These are phyloP conservation scores for Aaosphaeria pasadenensis DNA, from an alignment of 2,329 filamentous ascomycete genomes.

Conservation along the genomic window DNA sequence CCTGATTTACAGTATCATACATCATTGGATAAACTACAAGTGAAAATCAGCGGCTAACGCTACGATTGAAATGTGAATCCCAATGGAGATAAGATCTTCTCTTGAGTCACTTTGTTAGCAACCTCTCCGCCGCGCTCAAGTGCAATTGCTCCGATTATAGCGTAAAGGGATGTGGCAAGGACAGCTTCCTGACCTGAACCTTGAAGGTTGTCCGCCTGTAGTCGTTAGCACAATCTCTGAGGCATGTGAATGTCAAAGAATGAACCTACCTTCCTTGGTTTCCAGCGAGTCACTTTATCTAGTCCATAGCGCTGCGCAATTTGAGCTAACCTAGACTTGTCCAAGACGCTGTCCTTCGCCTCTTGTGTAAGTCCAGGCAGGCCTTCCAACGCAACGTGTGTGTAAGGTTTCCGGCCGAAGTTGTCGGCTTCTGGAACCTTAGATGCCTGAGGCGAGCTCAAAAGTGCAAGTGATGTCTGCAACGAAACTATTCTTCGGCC, in stretches of 20 bases:
- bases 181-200: constrained; percentile 73
- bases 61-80: constrained; percentile 25
- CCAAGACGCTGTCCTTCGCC: constrained; percentile 61
- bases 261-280: constrained; percentile 70
- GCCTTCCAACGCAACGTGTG: constrained; percentile 68
- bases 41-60: neutral
- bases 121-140: constrained; percentile 80
- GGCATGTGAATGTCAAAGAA: neutral
- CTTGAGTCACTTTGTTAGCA: constrained; percentile 70
- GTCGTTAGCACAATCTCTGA: neutral
- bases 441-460: constrained; percentile 45
- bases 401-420: constrained; percentile 61
- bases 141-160: constrained; percentile 85
- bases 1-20: neutral
- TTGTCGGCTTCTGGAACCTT: constrained; percentile 21
- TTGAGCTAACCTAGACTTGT: constrained; percentile 62
- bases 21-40: constrained; percentile 2
- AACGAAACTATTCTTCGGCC: constrained; percentile 64
- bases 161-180: constrained; percentile 73
- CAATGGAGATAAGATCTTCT: constrained; percentile 64
- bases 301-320: constrained; percentile 71
- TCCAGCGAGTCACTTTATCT: constrained; percentile 78
- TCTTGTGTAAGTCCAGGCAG: constrained; percentile 66
- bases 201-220: constrained; percentile 62
- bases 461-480: constrained; percentile 62